phyloP scores from a whole-genome alignment of 208 protist species.

The Sergeia podlipaevii region DNA sequence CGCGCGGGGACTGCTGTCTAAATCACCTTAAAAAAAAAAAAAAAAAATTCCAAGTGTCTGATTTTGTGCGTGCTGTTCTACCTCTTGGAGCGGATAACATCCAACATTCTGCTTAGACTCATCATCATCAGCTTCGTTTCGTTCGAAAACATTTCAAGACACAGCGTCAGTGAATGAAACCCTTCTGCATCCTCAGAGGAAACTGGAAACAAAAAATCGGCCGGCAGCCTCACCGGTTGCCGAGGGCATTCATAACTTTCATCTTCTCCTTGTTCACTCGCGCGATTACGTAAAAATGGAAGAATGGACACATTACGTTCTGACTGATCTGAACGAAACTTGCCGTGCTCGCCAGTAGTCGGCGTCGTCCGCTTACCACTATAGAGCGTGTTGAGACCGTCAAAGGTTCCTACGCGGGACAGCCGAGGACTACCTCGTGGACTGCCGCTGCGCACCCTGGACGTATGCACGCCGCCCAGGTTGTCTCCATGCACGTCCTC shows the following conservation, averaged over 20 bases:
- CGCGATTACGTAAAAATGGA: constrained; percentile 21
- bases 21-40: no score
- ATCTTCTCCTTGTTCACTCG: neutral
- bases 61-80: constrained; percentile 8
- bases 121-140: constrained; percentile 75
- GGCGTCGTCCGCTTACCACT: constrained; percentile 9
- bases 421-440: neutral
- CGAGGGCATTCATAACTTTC: constrained; percentile 3
- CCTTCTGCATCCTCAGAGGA: constrained; percentile 72
- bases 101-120: constrained; percentile 61
- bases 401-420: constrained; percentile 13
- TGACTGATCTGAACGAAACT: constrained; percentile 30
- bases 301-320: constrained; percentile 42
- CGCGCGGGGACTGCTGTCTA: no score
- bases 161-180: constrained; percentile 77
- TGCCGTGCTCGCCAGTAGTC: constrained; percentile 9
- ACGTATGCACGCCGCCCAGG: no score
- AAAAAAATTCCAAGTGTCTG: neutral
- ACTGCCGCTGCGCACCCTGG: no score
- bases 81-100: constrained; percentile 48
- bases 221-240: constrained; percentile 39
- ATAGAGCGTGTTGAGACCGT: constrained; percentile 6
- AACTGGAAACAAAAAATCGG: constrained; percentile 67
- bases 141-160: constrained; percentile 79
- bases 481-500: no score